Conservation (phyloP, 73 alveolate species). For the Paramecium tetraurelia region DNA sequence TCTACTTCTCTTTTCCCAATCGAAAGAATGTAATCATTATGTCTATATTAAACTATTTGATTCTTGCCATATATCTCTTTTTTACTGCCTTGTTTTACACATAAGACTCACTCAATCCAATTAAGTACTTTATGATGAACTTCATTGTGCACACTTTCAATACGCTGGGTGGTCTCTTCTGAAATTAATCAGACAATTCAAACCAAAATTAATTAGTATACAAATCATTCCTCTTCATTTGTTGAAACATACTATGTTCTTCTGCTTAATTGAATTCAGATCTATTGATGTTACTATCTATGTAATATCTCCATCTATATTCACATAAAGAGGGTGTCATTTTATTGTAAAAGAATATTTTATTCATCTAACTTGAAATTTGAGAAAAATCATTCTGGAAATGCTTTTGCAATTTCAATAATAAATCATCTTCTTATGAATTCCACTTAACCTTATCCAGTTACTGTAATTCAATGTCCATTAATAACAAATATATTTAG, state of each 20-base stretch:
- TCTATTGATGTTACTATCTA: neutral
- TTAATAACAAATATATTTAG: neutral
- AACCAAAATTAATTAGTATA: slow-evolving; percentile 11
- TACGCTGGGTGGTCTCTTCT: slow-evolving; percentile 8
- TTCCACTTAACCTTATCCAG: neutral
- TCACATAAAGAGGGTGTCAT: neutral
- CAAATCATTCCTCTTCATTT: neutral
- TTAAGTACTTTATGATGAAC: neutral
- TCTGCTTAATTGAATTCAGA: neutral
- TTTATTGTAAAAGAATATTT: neutral
- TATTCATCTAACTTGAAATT: neutral
- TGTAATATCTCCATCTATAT: slow-evolving; percentile 31
- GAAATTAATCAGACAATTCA: neutral
- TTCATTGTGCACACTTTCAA: neutral
- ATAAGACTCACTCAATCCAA: neutral
- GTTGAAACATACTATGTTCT: neutral
- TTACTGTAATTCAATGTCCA: neutral
- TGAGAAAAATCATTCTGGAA: neutral
- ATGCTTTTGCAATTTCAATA: neutral
- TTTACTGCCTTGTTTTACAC: neutral
- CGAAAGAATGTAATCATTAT: neutral
- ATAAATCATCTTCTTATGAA: neutral
- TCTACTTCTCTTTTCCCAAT: neutral
- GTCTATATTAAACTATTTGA: neutral
- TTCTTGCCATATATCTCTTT: neutral